Percentiles rank a stretch among this genome's conserved stretches.
Evolutionary conservation across 2,329 filamentous ascomycete species (phyloP).

Genomic region (Claviceps sp.): DNA sequence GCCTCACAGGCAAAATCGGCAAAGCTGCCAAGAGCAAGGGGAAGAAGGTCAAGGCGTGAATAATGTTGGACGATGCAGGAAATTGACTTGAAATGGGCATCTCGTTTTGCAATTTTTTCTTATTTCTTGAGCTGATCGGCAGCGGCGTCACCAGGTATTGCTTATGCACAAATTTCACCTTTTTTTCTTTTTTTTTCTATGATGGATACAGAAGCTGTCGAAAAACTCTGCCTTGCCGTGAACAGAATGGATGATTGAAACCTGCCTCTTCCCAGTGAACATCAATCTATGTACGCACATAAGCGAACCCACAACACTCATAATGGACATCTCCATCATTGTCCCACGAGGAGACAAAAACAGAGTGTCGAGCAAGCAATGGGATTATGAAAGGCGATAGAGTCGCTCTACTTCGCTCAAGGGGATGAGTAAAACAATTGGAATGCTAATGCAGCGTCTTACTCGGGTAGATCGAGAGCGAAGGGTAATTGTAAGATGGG

Average conservation of each 20-base stretch:
- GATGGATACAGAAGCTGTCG: not conserved
- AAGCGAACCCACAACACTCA: slow-evolving; percentile 47
- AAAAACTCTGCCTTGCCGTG: not conserved
- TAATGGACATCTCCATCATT: slow-evolving; percentile 5
- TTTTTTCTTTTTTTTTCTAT: not conserved
- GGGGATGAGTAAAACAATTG: slow-evolving; percentile 29
- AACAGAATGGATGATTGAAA: too few species aligned
- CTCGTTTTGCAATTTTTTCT: not conserved
- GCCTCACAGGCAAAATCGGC: slow-evolving; percentile 10
- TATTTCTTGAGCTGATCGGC: not conserved
- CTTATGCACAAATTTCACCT: not conserved
- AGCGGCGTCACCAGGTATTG: slow-evolving; percentile 4
- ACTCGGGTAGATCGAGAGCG: slow-evolving; percentile 21
- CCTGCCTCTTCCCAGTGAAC: too few species aligned
- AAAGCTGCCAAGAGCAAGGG: slow-evolving; percentile 20
- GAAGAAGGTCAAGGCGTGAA: slow-evolving; percentile 9
- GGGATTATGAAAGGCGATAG: slow-evolving; percentile 47
- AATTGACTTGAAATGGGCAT: not conserved
- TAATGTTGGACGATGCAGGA: not conserved
- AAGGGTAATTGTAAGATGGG: slow-evolving; percentile 35
- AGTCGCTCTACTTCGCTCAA: slow-evolving; percentile 38
- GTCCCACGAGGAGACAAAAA: slow-evolving; percentile 10
- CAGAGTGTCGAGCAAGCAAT: slow-evolving; percentile 26
- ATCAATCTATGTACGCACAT: slow-evolving; percentile 38
- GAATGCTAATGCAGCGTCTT: slow-evolving; percentile 14